Percentiles rank a stretch among this genome's conserved stretches.
Conservation (phyloP, 805 yeast species). For the Myxozyma melibiosi region DNA sequence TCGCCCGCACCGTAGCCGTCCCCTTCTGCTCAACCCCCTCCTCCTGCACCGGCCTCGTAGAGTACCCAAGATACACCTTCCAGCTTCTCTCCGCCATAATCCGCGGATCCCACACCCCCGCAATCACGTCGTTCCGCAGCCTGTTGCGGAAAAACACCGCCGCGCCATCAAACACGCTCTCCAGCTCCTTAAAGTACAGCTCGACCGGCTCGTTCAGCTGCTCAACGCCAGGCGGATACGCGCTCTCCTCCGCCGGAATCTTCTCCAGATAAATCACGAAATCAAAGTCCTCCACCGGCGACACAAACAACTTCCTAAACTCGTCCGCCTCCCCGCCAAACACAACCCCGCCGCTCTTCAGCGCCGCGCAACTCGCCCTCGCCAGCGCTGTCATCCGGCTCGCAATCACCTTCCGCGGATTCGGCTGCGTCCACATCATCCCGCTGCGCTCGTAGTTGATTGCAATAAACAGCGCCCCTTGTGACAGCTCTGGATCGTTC, state of each 20-base stretch:
- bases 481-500: slow-evolving; percentile 78
- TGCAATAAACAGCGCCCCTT: slow-evolving; percentile 79
- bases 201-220: slow-evolving; percentile 7
- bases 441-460: slow-evolving; percentile 87
- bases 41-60: slow-evolving; percentile 57
- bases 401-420: slow-evolving; percentile 72
- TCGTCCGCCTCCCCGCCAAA: slow-evolving; percentile 1
- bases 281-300: slow-evolving; percentile 84
- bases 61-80: slow-evolving; percentile 76
- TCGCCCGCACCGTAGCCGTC: slow-evolving; percentile 37
- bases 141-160: slow-evolving; percentile 67
- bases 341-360: slow-evolving; percentile 33
- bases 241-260: slow-evolving; percentile 41
- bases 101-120: slow-evolving; percentile 80
- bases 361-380: slow-evolving; percentile 65
- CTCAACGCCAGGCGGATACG: slow-evolving; percentile 17
- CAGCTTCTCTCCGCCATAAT: slow-evolving; percentile 64
- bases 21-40: slow-evolving; percentile 19
- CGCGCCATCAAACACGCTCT: slow-evolving; percentile 48
- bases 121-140: slow-evolving; percentile 62
- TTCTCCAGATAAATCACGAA: slow-evolving; percentile 66
- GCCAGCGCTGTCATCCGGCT: slow-evolving; percentile 86
- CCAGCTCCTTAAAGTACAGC: slow-evolving; percentile 25
- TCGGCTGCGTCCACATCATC: slow-evolving; percentile 70
- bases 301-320: slow-evolving; percentile 57